Evolutionary conservation across 805 yeast genomes (phyloP), one percentile per base, ranked within the genome.

Genomic region (Hanseniaspora guilliermondii): DNA sequence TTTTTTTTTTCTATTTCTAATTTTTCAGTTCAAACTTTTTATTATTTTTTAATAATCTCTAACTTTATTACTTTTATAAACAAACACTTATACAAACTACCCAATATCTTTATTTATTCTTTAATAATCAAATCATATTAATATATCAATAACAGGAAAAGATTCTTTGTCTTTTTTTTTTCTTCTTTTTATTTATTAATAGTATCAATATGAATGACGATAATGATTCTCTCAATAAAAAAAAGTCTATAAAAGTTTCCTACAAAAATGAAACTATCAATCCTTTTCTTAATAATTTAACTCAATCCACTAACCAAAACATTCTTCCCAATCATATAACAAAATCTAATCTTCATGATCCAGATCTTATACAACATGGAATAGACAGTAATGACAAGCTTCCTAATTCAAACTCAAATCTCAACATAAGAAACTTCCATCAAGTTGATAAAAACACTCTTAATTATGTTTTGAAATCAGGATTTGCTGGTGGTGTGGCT

Each of bases 401-500:
- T 6, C 44, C 24, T 37, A 27, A 27, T 14, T 22, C 27, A 2
- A 46, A 19, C 21, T 14, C 17, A 2, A 22, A n/a, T 11, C 21
- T 25, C 7, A 49, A 16, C 32, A 8, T 12, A 2, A 32, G 16
- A 7, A 27, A 16, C 14, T 2, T n/a, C 25, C 53, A 61, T 0
- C 39, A 21, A 8, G 60, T 68, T n/a, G 45, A 85, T 63, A 87
- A 83, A 60, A 83, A 78, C 52, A 80, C 87, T 4, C 59, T 82
- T 30, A 91, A 85, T 56, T 93, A 91, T 67, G 80, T 93, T 17
- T 57, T 87, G 37, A 75, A 87, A 58, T 83, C 94, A 21, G 98
- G 96, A 0, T 59, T 88, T 0, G 95, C 98, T 0, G 98, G 98
- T 19, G 98, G 98, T 2, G 61, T 86, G 3, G 96, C 97, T 0